Base-by-base conservation (phyloP, 129 eudicot genomes). In the Saussurea involucrata region DNA sequence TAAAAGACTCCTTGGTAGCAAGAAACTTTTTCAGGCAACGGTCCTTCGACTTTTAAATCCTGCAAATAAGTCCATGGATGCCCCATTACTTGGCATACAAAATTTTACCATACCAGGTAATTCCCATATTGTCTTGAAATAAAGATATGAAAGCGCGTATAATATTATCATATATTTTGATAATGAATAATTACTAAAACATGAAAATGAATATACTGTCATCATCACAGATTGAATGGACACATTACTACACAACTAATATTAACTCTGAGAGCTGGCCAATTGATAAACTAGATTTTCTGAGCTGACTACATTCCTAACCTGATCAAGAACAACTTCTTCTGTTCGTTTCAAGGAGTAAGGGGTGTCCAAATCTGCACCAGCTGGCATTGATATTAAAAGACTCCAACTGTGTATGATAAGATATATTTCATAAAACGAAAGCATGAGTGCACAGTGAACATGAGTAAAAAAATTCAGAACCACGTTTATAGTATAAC, bases 1-100 rank as follows among this genome's bases (percentile, higher is more conserved):
- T 95, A 95, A 65, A 86, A 92, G 78, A 92, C 99, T 78, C 99
- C 99, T 76, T 88, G 91, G 75, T 83, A 89, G 81, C 92, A 89
- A 70, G 87, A 42, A 46, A 86, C 81, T 76, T 91, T 89, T 84
- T 86, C 92, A 32, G 98, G 91, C 71, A 80, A 78, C 33, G 66
- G 83, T 68, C 89, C 93, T 44, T 82, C 92, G n/a, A 72, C 66
- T 72, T 85, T 85, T 73, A 88, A 66, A 46, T 80, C 96, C 97
- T 92, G 88, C 79, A 86, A 42, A 76, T 53, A 74, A 78, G 82
- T 70, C 27, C 76, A 74, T 21, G 22, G 65, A 66, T 8, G 37
- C 11, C 31, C n/a, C 28, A 36, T 67, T 24, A 42, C 31, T 42
- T 1, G n/a, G 13, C n/a, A 29, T 71, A 70, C 25, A 71, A n/a